phyloP scores from a whole-genome alignment of 2,329 filamentous ascomycete genomes.

The Keithomyces neogunnii region DNA sequence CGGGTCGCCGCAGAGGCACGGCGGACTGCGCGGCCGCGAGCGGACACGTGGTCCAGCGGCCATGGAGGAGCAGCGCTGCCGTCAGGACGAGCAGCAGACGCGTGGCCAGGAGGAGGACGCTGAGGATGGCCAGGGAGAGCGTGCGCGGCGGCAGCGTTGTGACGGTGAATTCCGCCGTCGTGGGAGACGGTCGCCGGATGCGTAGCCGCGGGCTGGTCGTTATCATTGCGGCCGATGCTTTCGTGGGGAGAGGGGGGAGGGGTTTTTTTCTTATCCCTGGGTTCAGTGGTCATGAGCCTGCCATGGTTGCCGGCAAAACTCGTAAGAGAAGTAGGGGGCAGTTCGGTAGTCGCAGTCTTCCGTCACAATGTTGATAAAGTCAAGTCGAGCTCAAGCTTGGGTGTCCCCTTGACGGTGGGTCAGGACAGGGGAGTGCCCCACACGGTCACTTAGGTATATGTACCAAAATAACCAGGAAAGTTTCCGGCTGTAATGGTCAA shows the following conservation, averaged over 20 bases:
- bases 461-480: not conserved
- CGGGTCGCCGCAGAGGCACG: slow-evolving; percentile 9
- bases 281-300: not conserved
- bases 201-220: slow-evolving; percentile 51
- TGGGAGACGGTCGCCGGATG: slow-evolving; percentile 66
- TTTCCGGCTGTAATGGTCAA: slow-evolving; percentile 54
- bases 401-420: too few species aligned
- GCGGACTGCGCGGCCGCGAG: slow-evolving; percentile 14
- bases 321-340: too few species aligned
- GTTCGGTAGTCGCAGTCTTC: too few species aligned
- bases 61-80: slow-evolving; percentile 41
- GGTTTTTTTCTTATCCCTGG: not conserved
- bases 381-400: not conserved
- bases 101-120: slow-evolving; percentile 32
- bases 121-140: slow-evolving; percentile 36
- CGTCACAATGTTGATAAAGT: too few species aligned
- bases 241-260: not conserved
- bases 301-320: too few species aligned
- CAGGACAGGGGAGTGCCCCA: not conserved
- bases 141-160: slow-evolving; percentile 61
- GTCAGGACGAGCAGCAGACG: slow-evolving; percentile 34
- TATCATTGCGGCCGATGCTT: slow-evolving; percentile 35
- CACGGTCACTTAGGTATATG: slow-evolving; percentile 15
- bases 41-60: slow-evolving; percentile 33
- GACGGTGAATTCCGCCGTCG: slow-evolving; percentile 87